These are phyloP conservation scores for Cystobasidium tubakii DNA, from an alignment of 768 basidiomycete species.

Conservation along the genomic window DNA sequence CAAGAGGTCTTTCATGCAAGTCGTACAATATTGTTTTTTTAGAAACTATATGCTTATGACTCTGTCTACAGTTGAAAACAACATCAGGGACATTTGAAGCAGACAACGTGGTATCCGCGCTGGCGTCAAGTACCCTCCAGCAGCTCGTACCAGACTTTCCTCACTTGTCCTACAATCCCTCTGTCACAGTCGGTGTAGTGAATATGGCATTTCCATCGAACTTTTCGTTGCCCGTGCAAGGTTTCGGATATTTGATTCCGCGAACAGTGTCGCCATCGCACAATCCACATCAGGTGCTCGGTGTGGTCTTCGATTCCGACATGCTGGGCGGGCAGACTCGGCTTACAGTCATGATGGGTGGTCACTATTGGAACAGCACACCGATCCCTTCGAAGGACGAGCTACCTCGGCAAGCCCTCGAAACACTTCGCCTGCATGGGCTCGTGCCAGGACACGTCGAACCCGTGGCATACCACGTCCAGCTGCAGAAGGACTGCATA, in stretches of 20 bases:
- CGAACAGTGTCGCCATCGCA: constrained; percentile 51
- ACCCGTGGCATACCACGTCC: constrained; percentile 38
- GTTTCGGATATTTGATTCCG: constrained; percentile 92
- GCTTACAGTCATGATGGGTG: constrained; percentile 84
- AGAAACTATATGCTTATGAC: not conserved
- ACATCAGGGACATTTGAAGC: constrained; percentile 42
- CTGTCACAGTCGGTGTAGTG: constrained; percentile 76
- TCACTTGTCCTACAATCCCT: constrained; percentile 63
- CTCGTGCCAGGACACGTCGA: constrained; percentile 28
- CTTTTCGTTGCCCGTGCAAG: constrained; percentile 57
- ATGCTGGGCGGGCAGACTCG: constrained; percentile 64
- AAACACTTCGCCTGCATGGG: constrained; percentile 24
- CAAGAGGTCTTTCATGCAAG: constrained; percentile 1
- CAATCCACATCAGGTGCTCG: constrained; percentile 60
- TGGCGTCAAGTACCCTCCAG: constrained; percentile 60
- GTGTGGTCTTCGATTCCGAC: constrained; percentile 83
- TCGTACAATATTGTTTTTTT: not conserved
- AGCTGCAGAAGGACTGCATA: constrained; percentile 63
- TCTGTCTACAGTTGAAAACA: not conserved
- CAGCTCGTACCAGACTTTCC: constrained; percentile 57
- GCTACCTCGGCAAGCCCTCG: constrained; percentile 29
- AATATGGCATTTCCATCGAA: constrained; percentile 70
- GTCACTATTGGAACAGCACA: constrained; percentile 58
- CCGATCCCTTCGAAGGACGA: constrained; percentile 44
- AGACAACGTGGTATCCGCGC: constrained; percentile 65